Conservation (phyloP, 192 early-diverging fungal species). For the Phlyctochytrium bullatum region DNA sequence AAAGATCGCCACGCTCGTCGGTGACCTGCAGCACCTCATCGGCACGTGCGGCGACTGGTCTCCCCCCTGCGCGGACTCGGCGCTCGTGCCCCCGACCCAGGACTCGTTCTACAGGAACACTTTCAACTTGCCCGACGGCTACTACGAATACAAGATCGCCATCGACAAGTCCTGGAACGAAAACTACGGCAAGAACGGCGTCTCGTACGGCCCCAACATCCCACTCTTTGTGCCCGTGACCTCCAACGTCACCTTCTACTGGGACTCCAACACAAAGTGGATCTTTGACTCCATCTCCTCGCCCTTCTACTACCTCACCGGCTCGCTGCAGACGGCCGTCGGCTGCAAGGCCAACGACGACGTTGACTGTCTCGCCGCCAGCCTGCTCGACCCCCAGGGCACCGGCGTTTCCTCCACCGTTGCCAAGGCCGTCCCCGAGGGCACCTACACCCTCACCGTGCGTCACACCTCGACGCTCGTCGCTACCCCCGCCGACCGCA, state of each 20-base stretch:
- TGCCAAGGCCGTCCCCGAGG: not conserved
- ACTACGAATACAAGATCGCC: constrained; percentile 9
- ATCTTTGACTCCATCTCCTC: not conserved
- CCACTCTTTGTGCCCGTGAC: not conserved
- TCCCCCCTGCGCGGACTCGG: not conserved
- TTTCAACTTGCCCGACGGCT: not conserved
- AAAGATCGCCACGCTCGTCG: too few species aligned
- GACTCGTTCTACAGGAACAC: not conserved
- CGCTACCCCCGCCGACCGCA: not conserved
- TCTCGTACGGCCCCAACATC: not conserved
- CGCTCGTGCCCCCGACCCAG: not conserved
- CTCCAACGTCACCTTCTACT: not conserved
- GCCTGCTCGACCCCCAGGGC: not conserved
- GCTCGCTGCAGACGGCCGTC: not conserved
- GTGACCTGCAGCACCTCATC: too few species aligned
- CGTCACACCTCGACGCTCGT: not conserved
- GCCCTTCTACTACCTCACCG: not conserved
- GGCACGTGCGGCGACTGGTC: too few species aligned
- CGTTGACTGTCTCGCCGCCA: not conserved
- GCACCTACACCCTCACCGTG: not conserved
- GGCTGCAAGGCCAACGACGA: not conserved
- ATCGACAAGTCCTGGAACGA: not conserved
- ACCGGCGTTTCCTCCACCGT: not conserved
- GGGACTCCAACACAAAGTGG: not conserved
- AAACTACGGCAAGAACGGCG: not conserved